A percentile compares a stretch with the other conserved stretches of the same genome.
Conservation (phyloP, 106 monocot species). For the Dioscorea zingiberensis region DNA sequence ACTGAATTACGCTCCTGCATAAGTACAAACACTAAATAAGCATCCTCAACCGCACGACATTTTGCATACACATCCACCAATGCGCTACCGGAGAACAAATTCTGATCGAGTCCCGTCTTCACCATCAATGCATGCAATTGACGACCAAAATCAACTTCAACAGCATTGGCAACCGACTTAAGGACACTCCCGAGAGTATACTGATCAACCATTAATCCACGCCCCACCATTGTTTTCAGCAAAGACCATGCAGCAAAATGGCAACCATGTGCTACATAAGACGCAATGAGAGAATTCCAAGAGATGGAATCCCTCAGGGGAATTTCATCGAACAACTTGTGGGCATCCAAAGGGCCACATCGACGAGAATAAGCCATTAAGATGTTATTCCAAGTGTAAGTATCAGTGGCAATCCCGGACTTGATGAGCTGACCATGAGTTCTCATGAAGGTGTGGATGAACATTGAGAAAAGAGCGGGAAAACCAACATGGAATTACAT, state of each 20-base stretch:
- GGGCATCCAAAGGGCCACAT: slow-evolving; percentile 11
- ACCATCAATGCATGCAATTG: slow-evolving; percentile 45
- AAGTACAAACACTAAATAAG: slow-evolving; percentile 16
- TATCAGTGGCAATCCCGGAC: slow-evolving; percentile 22
- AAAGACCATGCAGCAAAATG: slow-evolving; percentile 15
- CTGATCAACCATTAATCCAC: slow-evolving; percentile 26
- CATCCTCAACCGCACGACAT: slow-evolving; percentile 31
- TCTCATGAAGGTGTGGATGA: no score
- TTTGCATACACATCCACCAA: slow-evolving; percentile 62
- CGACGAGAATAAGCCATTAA: slow-evolving; percentile 29
- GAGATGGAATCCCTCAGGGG: slow-evolving; percentile 44
- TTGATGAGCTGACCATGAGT: slow-evolving; percentile 47
- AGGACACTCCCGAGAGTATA: slow-evolving; percentile 52
- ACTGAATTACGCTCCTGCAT: slow-evolving; percentile 41
- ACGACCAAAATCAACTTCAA: slow-evolving; percentile 5
- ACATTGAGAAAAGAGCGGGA: no score
- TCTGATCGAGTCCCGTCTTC: slow-evolving; percentile 40
- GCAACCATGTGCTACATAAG: slow-evolving; percentile 17
- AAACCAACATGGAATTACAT: no score
- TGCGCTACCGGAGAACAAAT: slow-evolving; percentile 61
- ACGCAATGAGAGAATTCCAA: slow-evolving; percentile 61
- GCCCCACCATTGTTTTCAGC: slow-evolving; percentile 25
- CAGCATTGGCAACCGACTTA: slow-evolving; percentile 33
- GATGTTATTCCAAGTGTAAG: slow-evolving; percentile 51
- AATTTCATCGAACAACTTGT: slow-evolving; percentile 66